Evolutionary conservation across 1,139 yeast species (phyloP).

Genomic region (Arxiozyma telluris): DNA sequence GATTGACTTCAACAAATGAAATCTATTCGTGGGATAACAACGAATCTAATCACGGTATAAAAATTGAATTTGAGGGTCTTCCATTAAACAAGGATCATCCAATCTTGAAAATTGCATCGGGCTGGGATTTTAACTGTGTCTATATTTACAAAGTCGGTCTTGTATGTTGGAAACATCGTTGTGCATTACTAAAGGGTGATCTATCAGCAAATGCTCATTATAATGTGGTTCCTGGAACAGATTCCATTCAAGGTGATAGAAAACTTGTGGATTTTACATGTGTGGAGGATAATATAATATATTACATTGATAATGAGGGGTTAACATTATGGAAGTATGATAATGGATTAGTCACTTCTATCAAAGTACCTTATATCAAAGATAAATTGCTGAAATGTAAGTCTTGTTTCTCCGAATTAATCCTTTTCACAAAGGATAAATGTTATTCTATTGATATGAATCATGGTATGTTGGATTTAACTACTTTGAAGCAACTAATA

Average conservation of each 20-base stretch:
- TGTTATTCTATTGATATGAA: slow-evolving; percentile 31
- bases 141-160: slow-evolving; percentile 46
- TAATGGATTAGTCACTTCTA: slow-evolving; percentile 21
- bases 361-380: slow-evolving; percentile 19
- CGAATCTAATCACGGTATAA: slow-evolving; percentile 40
- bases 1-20: slow-evolving; percentile 43
- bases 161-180: slow-evolving; percentile 50
- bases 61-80: slow-evolving; percentile 34
- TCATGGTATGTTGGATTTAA: slow-evolving; percentile 32
- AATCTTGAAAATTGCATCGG: slow-evolving; percentile 49
- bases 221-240: slow-evolving; percentile 37
- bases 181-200: slow-evolving; percentile 28
- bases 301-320: slow-evolving; percentile 43
- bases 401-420: slow-evolving; percentile 35
- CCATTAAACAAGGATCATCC: slow-evolving; percentile 22
- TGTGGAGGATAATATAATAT: slow-evolving; percentile 42
- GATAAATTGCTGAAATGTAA: slow-evolving; percentile 24
- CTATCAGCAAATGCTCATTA: slow-evolving; percentile 34
- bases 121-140: slow-evolving; percentile 59
- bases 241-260: slow-evolving; percentile 24
- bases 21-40: slow-evolving; percentile 59
- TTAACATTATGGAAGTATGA: slow-evolving; percentile 36
- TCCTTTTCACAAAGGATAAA: slow-evolving; percentile 45
- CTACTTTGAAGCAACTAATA: slow-evolving; percentile 19
- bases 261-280: slow-evolving; percentile 48